Conservation (phyloP, 208 protist species). For the Crithidia thermophila region DNA sequence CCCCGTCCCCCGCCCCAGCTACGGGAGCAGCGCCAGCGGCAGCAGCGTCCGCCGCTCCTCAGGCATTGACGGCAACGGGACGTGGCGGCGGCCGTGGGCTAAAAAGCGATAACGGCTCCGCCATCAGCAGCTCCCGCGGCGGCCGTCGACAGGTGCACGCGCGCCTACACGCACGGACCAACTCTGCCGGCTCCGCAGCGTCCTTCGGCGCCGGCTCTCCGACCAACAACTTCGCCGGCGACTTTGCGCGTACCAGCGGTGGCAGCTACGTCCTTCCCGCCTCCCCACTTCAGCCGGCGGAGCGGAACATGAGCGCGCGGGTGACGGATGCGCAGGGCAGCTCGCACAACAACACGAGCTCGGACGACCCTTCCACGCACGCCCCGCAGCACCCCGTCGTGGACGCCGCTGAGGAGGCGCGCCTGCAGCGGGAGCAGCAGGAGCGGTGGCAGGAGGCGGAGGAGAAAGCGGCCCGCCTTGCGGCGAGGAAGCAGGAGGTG, state of each 20-base stretch:
- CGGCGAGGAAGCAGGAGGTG: conserved; percentile 2
- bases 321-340: not conserved
- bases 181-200: conserved; percentile 3
- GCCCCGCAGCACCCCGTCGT: not conserved
- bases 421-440: conserved; percentile 1
- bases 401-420: no score
- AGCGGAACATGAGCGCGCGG: not conserved
- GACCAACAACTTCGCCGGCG: not conserved
- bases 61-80: not conserved
- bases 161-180: not conserved
- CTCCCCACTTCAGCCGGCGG: not conserved
- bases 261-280: conserved; percentile 7
- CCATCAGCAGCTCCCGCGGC: conserved; percentile 1
- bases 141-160: conserved; percentile 26
- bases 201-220: not conserved
- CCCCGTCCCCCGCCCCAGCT: not conserved
- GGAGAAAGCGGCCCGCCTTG: not conserved
- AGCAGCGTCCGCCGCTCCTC: no score
- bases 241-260: conserved; percentile 5
- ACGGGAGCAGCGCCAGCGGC: no score
- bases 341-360: conserved; percentile 5
- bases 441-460: not conserved
- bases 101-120: not conserved
- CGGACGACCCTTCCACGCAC: conserved; percentile 2
- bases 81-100: not conserved